These are phyloP conservation scores for Plasmodium inui DNA, from an alignment of 169 alveolate genomes.

Conservation along the genomic window DNA sequence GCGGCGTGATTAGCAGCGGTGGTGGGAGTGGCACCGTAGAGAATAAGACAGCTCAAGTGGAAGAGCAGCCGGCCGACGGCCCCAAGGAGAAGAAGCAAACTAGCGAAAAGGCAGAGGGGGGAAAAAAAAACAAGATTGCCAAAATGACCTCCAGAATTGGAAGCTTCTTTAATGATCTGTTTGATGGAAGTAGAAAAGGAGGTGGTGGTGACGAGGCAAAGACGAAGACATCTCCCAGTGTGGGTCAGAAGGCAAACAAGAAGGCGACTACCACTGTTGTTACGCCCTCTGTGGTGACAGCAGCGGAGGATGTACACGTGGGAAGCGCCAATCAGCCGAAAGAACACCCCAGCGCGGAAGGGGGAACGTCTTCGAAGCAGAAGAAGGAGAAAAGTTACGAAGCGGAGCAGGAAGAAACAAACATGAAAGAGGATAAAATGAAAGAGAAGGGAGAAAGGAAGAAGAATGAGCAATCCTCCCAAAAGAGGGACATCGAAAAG, in stretches of 20 bases:
- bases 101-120: background rate
- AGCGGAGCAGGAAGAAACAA: conserved; percentile 1
- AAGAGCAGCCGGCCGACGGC: background rate
- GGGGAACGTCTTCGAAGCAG: background rate
- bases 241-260: background rate
- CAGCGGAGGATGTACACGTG: conserved; percentile 2
- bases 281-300: background rate
- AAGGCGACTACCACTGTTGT: background rate
- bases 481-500: background rate
- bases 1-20: background rate
- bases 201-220: background rate
- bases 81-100: conserved; percentile 3
- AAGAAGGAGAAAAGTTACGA: background rate
- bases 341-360: background rate
- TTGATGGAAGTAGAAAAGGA: conserved; percentile 31
- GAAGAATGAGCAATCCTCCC: background rate
- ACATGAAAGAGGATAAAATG: background rate
- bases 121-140: background rate
- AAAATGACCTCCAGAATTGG: conserved; percentile 2
- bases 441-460: background rate
- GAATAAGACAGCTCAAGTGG: background rate
- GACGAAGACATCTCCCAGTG: background rate
- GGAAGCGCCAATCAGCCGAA: background rate
- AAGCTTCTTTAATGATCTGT: conserved; percentile 24
- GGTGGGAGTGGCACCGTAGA: background rate